Conservation (phyloP, 2,329 filamentous ascomycete species). For the Verticillium alfalfae region DNA sequence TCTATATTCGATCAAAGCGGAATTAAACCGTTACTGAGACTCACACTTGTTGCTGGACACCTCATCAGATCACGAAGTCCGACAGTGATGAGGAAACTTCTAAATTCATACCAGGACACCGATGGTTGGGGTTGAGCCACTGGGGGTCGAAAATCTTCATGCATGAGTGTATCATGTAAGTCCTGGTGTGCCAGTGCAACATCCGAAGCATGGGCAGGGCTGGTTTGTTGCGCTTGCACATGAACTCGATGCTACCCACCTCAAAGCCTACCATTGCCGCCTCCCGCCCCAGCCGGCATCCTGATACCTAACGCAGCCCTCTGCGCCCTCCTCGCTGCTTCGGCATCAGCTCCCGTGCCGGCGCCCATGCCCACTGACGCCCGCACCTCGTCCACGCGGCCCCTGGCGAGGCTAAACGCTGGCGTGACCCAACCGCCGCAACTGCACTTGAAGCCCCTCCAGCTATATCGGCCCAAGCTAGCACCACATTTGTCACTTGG, state of each 20-base stretch:
- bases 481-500: conserved; percentile 73
- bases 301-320: conserved; percentile 41
- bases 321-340: conserved; percentile 1
- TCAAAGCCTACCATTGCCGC: background rate
- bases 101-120: no score
- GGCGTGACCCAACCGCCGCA: conserved; percentile 89
- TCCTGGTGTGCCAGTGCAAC: background rate
- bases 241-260: background rate
- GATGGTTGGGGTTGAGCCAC: no score
- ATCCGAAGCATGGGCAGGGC: no score
- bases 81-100: no score
- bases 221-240: background rate
- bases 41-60: no score
- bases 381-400: conserved; percentile 67
- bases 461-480: conserved; percentile 88
- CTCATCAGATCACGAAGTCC: no score
- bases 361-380: conserved; percentile 16
- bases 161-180: background rate
- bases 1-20: no score
- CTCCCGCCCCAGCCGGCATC: conserved; percentile 42
- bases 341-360: conserved; percentile 11
- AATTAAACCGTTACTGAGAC: no score
- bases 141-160: background rate
- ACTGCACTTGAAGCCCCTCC: conserved; percentile 91
- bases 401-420: conserved; percentile 78